Evolutionary conservation across 805 yeast species (phyloP).

Genomic region (Jamesozyma spencerorum): DNA sequence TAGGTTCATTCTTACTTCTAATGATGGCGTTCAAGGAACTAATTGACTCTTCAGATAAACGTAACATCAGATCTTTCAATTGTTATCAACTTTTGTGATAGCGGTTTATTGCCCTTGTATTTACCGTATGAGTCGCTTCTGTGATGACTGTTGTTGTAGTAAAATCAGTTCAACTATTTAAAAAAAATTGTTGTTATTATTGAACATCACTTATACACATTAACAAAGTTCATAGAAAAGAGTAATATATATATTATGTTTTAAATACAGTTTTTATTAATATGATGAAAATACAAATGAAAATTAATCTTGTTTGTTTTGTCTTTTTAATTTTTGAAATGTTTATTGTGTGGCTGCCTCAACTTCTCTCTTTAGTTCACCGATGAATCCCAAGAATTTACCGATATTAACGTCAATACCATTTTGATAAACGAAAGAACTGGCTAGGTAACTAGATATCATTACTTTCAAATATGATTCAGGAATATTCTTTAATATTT

Average conservation of each 20-base stretch:
- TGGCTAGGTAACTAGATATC: constrained; percentile 78
- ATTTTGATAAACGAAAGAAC: constrained; percentile 72
- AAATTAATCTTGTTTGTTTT: background rate
- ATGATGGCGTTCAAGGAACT: background rate
- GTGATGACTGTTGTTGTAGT: too few relatives aligned
- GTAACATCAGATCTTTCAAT: background rate
- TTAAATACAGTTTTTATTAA: too few relatives aligned
- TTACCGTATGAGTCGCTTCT: too few relatives aligned
- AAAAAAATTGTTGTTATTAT: too few relatives aligned
- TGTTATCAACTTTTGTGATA: background rate
- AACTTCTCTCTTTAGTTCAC: constrained; percentile 41
- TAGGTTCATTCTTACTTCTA: background rate
- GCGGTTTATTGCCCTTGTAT: too few relatives aligned
- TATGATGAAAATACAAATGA: background rate
- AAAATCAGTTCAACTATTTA: too few relatives aligned
- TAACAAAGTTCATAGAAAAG: background rate
- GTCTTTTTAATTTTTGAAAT: background rate
- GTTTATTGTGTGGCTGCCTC: constrained; percentile 1
- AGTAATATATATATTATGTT: too few relatives aligned
- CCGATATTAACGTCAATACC: constrained; percentile 76
- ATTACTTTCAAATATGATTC: constrained; percentile 79
- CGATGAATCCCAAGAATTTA: constrained; percentile 59
- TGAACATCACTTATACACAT: too few relatives aligned
- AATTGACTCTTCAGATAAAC: background rate
- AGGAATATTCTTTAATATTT: constrained; percentile 71